phyloP scores from a whole-genome alignment of 768 basidiomycete species.

The Pisolithus sp. region DNA sequence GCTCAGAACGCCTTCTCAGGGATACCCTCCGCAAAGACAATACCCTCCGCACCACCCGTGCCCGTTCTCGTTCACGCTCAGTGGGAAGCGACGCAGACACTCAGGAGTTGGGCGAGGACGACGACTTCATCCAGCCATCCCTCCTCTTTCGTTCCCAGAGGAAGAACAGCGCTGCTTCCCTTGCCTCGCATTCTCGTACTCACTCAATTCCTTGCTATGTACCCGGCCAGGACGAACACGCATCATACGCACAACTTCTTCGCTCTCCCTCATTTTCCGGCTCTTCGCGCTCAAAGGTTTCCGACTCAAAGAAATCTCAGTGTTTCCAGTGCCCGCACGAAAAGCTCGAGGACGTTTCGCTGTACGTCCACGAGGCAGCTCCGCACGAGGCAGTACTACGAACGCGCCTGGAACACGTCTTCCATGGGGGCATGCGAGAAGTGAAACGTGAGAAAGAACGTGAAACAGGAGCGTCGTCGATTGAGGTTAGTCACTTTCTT shows the following conservation, averaged over 20 bases:
- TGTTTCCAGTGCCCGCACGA: conserved; percentile 14
- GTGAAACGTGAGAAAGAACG: conserved; percentile 6
- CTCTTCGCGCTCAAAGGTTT: conserved; percentile 22
- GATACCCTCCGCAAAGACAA: conserved; percentile 49
- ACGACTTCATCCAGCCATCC: conserved; percentile 24
- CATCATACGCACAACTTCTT: conserved; percentile 17
- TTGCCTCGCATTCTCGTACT: conserved; percentile 8
- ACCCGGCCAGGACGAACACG: conserved; percentile 27
- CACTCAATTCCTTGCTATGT: conserved; percentile 22
- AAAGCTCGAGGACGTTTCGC: conserved; percentile 13
- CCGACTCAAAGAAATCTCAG: conserved; percentile 13
- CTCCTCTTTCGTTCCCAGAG: conserved; percentile 19
- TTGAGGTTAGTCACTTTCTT: conserved; percentile 18
- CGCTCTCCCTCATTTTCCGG: conserved; percentile 22
- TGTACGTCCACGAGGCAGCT: conserved; percentile 25
- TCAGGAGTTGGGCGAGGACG: conserved; percentile 13
- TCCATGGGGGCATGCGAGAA: conserved; percentile 27
- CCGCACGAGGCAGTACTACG: conserved; percentile 52
- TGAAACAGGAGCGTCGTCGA: conserved; percentile 9
- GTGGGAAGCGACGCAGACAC: conserved; percentile 15
- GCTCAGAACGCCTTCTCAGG: conserved; percentile 51
- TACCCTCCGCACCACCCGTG: conserved; percentile 30
- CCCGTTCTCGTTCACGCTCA: conserved; percentile 22
- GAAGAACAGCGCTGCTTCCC: conserved; percentile 17
- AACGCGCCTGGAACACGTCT: conserved; percentile 45